Conservation (phyloP, 73 alveolate species). For the Paramecium sexaurelia region DNA sequence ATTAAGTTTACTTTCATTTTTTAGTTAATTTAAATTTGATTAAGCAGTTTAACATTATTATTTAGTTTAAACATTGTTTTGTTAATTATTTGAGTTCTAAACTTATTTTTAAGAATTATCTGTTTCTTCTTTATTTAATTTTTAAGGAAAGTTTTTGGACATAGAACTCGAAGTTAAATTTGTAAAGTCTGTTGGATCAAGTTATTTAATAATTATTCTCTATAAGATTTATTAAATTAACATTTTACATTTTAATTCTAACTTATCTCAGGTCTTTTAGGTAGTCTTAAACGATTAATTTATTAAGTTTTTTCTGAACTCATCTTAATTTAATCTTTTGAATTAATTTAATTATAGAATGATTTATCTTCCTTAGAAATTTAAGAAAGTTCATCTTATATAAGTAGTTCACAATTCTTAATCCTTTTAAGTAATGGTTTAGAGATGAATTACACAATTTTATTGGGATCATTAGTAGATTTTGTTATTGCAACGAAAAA, state of each 20-base stretch:
- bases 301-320: background rate
- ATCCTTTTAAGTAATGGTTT: background rate
- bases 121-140: no score
- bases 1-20: background rate
- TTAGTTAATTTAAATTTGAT: background rate
- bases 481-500: background rate
- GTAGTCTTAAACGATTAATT: background rate
- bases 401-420: background rate
- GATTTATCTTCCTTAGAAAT: background rate
- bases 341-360: background rate
- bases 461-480: background rate
- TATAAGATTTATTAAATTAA: background rate
- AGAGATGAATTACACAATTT: background rate
- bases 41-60: background rate
- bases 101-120: background rate
- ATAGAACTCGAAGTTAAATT: background rate
- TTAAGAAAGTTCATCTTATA: background rate
- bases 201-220: background rate
- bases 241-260: background rate
- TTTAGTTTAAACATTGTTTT: background rate
- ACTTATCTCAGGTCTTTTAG: background rate
- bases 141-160: background rate
- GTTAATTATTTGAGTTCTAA: background rate
- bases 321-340: background rate
- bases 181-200: conserved; percentile 19